Base-by-base conservation (phyloP, 257 asterid genomes). In the Ballota nigra region DNA sequence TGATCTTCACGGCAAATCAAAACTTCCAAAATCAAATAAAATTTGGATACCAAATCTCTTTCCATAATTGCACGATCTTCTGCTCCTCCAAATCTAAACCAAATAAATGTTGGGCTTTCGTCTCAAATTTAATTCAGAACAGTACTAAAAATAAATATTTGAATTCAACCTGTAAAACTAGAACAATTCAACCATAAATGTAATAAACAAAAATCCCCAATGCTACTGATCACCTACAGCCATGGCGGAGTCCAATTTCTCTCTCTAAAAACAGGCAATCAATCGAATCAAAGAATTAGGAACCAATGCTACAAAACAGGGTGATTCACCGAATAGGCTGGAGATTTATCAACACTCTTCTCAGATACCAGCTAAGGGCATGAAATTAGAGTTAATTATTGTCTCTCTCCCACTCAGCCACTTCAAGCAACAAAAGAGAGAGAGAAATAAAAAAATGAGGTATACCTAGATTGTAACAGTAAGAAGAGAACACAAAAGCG, bases 371-470 rank as follows among this genome's bases (percentile, higher is more conserved):
- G n/a, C n/a, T n/a, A 87, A 58, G 86, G 66, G 70, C 78, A 82
- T 56, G 87, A 82, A 87, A 81, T 83, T 86, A 86, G n/a, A 95
- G 96, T 81, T 81, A 78, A 65, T 49, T 81, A 85, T 79, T 63
- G 62, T 71, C 72, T 81, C 83, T 61, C 78, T 75, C 77, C 10
- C 33, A 33, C 20, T n/a, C 38, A 28, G 41, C 56, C 68, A 63
- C 55, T 24, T 66, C 69, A 65, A 56, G 58, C 10, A 51, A 40
- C 57, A 58, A 63, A 66, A 71, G 16, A 80, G 16, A 56, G 2
- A 66, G 38, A 8, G 33, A 24, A n/a, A n/a, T n/a, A n/a, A n/a
- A n/a, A n/a, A n/a, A n/a, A n/a, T n/a, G n/a, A n/a, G n/a, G n/a
- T n/a, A n/a, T n/a, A n/a, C n/a, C n/a, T n/a, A n/a, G n/a, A n/a